Evolutionary conservation across 805 yeast species (phyloP), one percentile per base, ranked within the genome.

Genomic region (Kluyveromyces wickerhamii): DNA sequence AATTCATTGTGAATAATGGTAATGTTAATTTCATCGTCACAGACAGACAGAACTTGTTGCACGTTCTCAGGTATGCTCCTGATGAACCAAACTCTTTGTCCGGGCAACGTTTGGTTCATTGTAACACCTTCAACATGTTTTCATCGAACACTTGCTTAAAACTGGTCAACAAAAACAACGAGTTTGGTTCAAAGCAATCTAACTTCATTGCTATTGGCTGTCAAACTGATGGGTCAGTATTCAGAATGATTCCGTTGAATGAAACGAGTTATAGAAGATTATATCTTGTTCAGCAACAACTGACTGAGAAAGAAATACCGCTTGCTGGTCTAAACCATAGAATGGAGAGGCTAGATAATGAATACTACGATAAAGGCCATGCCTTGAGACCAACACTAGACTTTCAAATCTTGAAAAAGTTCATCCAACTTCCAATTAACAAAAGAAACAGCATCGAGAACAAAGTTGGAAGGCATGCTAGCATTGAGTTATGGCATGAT

Each of bases 31-130:
- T 86, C 28, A 63, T 79, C 1, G 67, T 77, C 12, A 80, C 86
- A 2, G 96, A 88, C 54, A 70, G 72, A 32, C 68, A 75, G 30
- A 71, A 74, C 16, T 66, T 72, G 7, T 51, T 92, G 16, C 94
- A 84, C 52, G 49, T 89, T 7, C 58, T 86, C 26, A 84, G 83
- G 49, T 92, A 84, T 53, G 94, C 92, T 43, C 97, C 97, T 0
- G 96, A 88, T 42, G 95, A 86, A 50, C 82, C 92, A 0, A 69
- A 71, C 15, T 85, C 96, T 1, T 60, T 77, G 27, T 77, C 85
- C 36, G 97, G 97, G 5, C 84, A 79, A 44, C 65, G 76, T 41
- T 65, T 92, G 34, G 59, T 89, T 11, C 74, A 78, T 36, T 74
- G 76, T 43, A 70, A 88, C 0, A 75, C 82, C 11, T 79, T 88